These are phyloP conservation scores for Xylaria digitata DNA, from an alignment of 2,329 filamentous ascomycete genomes.

Conservation along the genomic window DNA sequence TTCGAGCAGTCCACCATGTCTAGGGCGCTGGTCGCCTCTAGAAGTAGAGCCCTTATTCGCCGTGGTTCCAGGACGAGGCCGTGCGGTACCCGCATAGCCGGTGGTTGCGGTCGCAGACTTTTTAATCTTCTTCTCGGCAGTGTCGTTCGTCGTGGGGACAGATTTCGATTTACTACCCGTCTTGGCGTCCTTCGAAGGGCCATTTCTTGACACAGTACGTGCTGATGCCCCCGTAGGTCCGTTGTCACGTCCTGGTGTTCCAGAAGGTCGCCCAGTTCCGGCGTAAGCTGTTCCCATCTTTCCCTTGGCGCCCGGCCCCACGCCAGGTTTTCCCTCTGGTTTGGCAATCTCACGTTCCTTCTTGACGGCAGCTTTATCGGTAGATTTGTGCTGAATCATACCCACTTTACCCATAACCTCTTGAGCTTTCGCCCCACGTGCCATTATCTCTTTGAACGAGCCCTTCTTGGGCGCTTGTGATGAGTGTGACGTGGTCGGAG, in stretches of 20 bases:
- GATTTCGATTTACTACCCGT: conserved; percentile 45
- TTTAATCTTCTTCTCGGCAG: conserved; percentile 68
- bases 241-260: conserved; percentile 39
- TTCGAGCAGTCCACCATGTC: conserved; percentile 51
- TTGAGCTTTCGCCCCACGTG: conserved; percentile 75
- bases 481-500: conserved; percentile 43
- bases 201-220: conserved; percentile 41
- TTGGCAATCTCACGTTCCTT: conserved; percentile 62
- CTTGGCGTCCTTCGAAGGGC: conserved; percentile 42
- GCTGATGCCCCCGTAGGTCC: conserved; percentile 32
- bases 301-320: conserved; percentile 46
- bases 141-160: conserved; percentile 51
- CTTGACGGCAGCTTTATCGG: conserved; percentile 71
- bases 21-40: conserved; percentile 35
- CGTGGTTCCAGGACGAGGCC: conserved; percentile 62
- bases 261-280: conserved; percentile 42
- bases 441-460: conserved; percentile 79
- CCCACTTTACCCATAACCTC: conserved; percentile 70
- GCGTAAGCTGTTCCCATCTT: conserved; percentile 44
- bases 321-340: conserved; percentile 56
- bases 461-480: conserved; percentile 72
- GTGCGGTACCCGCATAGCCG: conserved; percentile 73
- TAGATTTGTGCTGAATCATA: conserved; percentile 79
- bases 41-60: conserved; percentile 46
- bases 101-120: conserved; percentile 72